Evolutionary conservation across 306 rosid genomes (phyloP), one percentile per base, ranked within the genome.

Genomic region (Cucumis melo): DNA sequence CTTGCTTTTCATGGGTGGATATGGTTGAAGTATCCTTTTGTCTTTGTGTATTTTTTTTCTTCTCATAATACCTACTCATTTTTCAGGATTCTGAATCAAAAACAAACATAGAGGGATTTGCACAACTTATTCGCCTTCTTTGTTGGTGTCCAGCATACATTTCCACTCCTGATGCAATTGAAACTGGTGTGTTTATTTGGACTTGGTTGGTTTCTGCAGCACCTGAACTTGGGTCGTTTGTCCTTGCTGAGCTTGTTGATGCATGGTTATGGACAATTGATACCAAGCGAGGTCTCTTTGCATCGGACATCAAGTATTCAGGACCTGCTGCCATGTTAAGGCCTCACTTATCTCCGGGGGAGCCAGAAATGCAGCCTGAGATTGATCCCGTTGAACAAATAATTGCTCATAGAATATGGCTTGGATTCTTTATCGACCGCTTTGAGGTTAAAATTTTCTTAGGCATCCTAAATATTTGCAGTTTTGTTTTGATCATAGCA

Each of bases 191-290:
- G 86, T 94, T 90, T 83, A 83, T 92, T 74, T 94, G 99, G 99
- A 92, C 99, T n/a, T 94, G 99, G 99, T 82, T 94, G 84, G 99
- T 94, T 84, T 94, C 99, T 88, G 97, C 99, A 80, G 97, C 99
- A 15, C 99, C 99, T 32, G 88, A 92, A 82, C 84, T 94, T 80
- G 99, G 99, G 64, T 84, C 95, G 74, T 89, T 90, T 21, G 93
- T 94, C 79, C 98, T 94, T 89, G 93, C 99, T 0, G 99, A 94
- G 88, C 97, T 94, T 83, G 96, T 94, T 79, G 98, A 94, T 80
- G 98, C 98, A 61, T 94, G 99, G 99, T 80, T 94, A 80, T 94
- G 99, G 99, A 94, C 99, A 71, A 90, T 94, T 78, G 99, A 94
- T 79, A 94, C 97, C 76, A 94, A 86, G 80, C 91, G 92, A 41